These are phyloP conservation scores for Apium graveolens DNA, from an alignment of 129 eudicot species.

Conservation along the genomic window DNA sequence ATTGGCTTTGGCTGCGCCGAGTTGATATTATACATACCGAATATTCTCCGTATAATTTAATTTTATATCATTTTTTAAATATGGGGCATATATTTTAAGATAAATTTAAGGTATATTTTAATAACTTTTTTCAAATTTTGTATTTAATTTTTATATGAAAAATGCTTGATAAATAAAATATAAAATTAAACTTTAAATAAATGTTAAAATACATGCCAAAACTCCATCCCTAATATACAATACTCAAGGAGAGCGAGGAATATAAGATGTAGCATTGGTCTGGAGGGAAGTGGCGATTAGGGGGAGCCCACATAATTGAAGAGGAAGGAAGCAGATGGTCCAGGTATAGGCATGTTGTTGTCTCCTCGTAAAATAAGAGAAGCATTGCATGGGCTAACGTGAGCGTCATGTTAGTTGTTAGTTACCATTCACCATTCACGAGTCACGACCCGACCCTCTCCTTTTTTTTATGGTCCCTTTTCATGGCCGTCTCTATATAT, in stretches of 20 bases:
- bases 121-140: no score
- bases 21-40: not conserved
- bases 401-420: slow-evolving; percentile 15
- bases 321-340: not conserved
- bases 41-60: no score
- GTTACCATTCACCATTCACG: no score
- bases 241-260: no score
- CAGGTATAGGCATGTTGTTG: slow-evolving; percentile 7
- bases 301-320: slow-evolving; percentile 2
- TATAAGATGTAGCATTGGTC: not conserved
- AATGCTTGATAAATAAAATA: no score
- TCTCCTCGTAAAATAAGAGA: not conserved
- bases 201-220: no score
- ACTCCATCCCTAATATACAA: no score
- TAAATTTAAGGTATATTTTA: no score
- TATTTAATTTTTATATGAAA: no score
- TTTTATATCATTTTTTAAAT: no score
- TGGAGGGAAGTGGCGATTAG: not conserved
- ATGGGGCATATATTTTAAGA: no score
- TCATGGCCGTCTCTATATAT: not conserved
- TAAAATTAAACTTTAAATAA: no score
- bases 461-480: not conserved
- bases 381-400: slow-evolving; percentile 6
- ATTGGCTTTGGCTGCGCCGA: not conserved
- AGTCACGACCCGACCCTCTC: slow-evolving; percentile 1